A percentile compares a stretch with the other conserved stretches of the same genome.
These are phyloP conservation scores for Fragaria nilgerrensis DNA, from an alignment of 306 rosid genomes.

Conservation along the genomic window DNA sequence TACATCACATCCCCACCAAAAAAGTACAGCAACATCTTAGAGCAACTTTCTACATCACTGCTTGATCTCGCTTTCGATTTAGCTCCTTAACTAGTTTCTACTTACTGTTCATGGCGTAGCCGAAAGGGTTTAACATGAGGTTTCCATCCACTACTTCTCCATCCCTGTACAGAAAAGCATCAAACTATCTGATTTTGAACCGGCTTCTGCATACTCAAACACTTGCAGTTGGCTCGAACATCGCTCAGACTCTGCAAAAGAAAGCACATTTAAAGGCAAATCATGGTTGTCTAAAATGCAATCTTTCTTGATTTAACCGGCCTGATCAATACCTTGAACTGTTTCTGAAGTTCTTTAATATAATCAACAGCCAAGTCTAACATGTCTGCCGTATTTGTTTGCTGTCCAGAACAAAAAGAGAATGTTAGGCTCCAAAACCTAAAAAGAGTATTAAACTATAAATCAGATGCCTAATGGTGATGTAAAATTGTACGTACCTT, in stretches of 20 bases:
- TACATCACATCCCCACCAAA: constrained; percentile 16
- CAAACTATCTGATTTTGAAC: constrained; percentile 47
- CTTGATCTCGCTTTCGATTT: neutral
- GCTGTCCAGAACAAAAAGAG: constrained; percentile 49
- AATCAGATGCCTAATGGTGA: neutral
- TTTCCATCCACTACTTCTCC: constrained; percentile 30
- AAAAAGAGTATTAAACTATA: neutral
- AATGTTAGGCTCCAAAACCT: constrained; percentile 16
- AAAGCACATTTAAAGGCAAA: neutral
- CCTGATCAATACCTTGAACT: constrained; percentile 58
- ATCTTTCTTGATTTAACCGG: constrained; percentile 1
- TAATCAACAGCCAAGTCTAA: constrained; percentile 89
- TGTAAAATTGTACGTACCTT: constrained; percentile 60
- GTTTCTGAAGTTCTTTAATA: constrained; percentile 89
- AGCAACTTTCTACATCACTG: neutral
- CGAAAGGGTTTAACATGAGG: constrained; percentile 9
- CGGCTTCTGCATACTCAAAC: constrained; percentile 47
- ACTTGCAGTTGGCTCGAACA: constrained; percentile 71
- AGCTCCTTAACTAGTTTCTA: constrained; percentile 23
- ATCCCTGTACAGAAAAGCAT: constrained; percentile 30
- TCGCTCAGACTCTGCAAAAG: constrained; percentile 63
- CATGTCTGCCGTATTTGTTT: constrained; percentile 99
- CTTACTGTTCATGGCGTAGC: constrained; percentile 28
- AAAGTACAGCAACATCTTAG: constrained; percentile 17
- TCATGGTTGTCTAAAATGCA: neutral